phyloP scores from a whole-genome alignment of 2,329 filamentous ascomycete genomes.

The Boeremia lycopersici region DNA sequence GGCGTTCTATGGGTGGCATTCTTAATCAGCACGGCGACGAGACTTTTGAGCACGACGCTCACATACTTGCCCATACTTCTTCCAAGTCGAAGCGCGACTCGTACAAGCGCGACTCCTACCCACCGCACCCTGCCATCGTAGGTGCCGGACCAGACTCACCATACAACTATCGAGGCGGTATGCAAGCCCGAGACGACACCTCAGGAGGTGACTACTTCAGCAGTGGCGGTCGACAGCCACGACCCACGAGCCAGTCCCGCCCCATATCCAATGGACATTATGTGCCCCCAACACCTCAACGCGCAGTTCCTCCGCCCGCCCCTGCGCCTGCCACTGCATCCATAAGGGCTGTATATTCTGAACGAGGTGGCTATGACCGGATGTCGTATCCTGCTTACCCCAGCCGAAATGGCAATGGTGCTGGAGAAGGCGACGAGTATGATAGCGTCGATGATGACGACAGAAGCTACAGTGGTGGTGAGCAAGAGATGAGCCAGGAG shows the following conservation, averaged over 20 bases:
- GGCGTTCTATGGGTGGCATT: constrained; percentile 42
- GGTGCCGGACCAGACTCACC: constrained; percentile 42
- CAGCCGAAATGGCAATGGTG: constrained; percentile 28
- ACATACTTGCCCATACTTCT: constrained; percentile 33
- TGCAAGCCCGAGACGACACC: constrained; percentile 38
- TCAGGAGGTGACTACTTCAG: constrained; percentile 38
- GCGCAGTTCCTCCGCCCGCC: background rate
- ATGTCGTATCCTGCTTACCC: constrained; percentile 27
- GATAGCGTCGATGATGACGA: constrained; percentile 32
- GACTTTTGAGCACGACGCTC: constrained; percentile 40
- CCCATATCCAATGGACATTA: constrained; percentile 1
- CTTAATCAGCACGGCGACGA: constrained; percentile 38
- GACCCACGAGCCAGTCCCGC: constrained; percentile 8
- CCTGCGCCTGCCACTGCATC: background rate
- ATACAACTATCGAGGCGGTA: constrained; percentile 34
- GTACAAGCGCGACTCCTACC: constrained; percentile 40
- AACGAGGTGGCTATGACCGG: constrained; percentile 28
- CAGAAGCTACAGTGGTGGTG: constrained; percentile 35
- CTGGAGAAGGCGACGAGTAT: constrained; percentile 40
- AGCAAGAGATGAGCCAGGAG: constrained; percentile 34
- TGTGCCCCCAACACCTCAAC: constrained; percentile 2
- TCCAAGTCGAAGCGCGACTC: constrained; percentile 16
- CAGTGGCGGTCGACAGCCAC: constrained; percentile 28
- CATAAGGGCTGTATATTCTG: constrained; percentile 8
- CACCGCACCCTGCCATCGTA: constrained; percentile 46